These are phyloP conservation scores for Candida incommunis DNA, from an alignment of 805 yeast genomes.

Conservation along the genomic window DNA sequence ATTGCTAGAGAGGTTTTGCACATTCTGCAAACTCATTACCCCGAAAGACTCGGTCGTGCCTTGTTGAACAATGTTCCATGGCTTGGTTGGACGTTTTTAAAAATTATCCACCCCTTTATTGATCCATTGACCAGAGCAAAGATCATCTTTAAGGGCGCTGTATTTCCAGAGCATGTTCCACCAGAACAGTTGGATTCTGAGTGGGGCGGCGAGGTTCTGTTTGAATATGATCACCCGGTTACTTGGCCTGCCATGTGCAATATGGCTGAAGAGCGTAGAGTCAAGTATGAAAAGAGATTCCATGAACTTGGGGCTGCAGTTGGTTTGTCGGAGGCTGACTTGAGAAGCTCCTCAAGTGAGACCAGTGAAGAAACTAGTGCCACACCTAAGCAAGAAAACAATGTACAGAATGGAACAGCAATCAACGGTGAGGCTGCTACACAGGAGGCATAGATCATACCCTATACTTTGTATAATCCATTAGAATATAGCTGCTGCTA, in stretches of 20 bases:
- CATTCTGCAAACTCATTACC: slow-evolving; percentile 92
- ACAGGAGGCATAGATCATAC: too few species aligned
- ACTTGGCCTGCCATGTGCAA: slow-evolving; percentile 66
- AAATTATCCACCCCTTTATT: slow-evolving; percentile 86
- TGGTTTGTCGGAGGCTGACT: slow-evolving; percentile 74
- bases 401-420: too few species aligned
- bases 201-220: slow-evolving; percentile 77
- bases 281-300: slow-evolving; percentile 55
- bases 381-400: not conserved
- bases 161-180: slow-evolving; percentile 74
- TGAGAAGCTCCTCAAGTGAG: slow-evolving; percentile 27
- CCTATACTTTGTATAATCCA: too few species aligned
- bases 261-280: slow-evolving; percentile 44
- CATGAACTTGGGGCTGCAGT: slow-evolving; percentile 51
- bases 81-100: slow-evolving; percentile 84
- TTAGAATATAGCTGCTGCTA: too few species aligned
- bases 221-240: slow-evolving; percentile 61
- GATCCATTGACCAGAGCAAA: slow-evolving; percentile 93
- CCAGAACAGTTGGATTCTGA: slow-evolving; percentile 64
- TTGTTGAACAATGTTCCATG: slow-evolving; percentile 86
- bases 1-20: slow-evolving; percentile 86
- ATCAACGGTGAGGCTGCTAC: too few species aligned
- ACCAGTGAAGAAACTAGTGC: not conserved
- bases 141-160: slow-evolving; percentile 70
- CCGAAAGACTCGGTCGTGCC: slow-evolving; percentile 92